Percentiles rank a stretch among this genome's conserved stretches.
phyloP scores from a whole-genome alignment of 495 filamentous ascomycete genomes.

The Aspergillus indologenus region DNA sequence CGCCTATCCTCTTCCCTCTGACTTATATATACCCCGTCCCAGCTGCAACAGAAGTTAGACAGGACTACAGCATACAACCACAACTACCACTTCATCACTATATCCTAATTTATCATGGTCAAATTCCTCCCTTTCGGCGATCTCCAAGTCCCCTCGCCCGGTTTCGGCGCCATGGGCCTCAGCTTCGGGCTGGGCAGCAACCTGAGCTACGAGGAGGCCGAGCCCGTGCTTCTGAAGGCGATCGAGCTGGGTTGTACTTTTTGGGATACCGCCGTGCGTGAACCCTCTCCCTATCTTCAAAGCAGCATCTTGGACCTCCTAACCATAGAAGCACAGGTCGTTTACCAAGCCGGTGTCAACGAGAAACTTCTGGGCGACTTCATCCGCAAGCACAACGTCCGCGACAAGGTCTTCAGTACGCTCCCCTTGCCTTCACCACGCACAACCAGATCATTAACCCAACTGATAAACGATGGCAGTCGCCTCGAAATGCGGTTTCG shows the following conservation, averaged over 20 bases:
- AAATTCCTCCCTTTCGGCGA: slow-evolving; percentile 40
- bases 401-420: slow-evolving; percentile 45
- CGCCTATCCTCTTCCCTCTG: too few relatives aligned
- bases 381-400: slow-evolving; percentile 51
- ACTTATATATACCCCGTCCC: too few relatives aligned
- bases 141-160: slow-evolving; percentile 39
- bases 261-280: slow-evolving; percentile 50
- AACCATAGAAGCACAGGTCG: slow-evolving; percentile 31
- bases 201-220: slow-evolving; percentile 43
- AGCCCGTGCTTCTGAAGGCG: slow-evolving; percentile 49
- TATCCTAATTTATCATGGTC: slow-evolving; percentile 27
- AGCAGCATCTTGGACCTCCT: not conserved
- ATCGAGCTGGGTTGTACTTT: slow-evolving; percentile 52
- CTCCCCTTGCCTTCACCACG: not conserved
- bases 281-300: not conserved
- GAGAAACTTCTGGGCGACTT: slow-evolving; percentile 53
- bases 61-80: too few relatives aligned
- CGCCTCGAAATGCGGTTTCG: slow-evolving; percentile 48
- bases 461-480: slow-evolving; percentile 25
- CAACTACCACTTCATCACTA: too few relatives aligned
- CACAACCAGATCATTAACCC: not conserved
- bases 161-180: slow-evolving; percentile 48
- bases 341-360: slow-evolving; percentile 47
- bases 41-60: too few relatives aligned
- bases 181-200: slow-evolving; percentile 42